Base-by-base conservation (phyloP, 768 basidiomycete genomes). In the Scleroderma citrinum region DNA sequence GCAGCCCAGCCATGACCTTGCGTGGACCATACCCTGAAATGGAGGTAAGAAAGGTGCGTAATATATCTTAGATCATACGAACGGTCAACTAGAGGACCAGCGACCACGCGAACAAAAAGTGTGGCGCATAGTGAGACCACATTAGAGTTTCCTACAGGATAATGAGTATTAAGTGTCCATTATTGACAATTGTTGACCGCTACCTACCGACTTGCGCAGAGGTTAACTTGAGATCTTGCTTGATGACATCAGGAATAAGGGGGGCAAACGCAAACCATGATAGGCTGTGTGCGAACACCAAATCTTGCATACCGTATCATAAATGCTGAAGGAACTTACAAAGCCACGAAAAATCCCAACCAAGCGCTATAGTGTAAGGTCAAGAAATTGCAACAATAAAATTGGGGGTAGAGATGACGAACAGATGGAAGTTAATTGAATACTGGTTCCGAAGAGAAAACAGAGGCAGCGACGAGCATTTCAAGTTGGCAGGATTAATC, bases 221-320 rank as follows among this genome's bases (percentile, higher is more conserved):
- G 4, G 76, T 75, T 20, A 83, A 65, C 2, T 72, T 62, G 49
- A 82, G 69, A 61, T 82, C 80, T 21, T 59, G 56, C 53, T 72
- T 74, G 63, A 83, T 81, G 26, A 71, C 76, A 8, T 77, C 75
- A 0, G 79, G 76, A 31, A 80, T 72, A 14, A 82, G 72, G 0
- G 81, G 80, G n/a, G 80, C 70, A 56, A 83, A 82, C 1, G 80
- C 79, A 49, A 82, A 81, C 81, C 80, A 76, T 1, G 69, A 68
- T 23, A 71, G 46, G 38, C 69, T 70, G 44, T 12, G 26, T 14
- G 36, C 21, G 31, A 14, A 21, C 20, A 36, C 24, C 20, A 34
- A 20, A 31, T 40, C 21, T 69, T 13, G 14, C 3, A 2, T 13
- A 20, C 6, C 2, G 8, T 13, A 24, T 24, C 16, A 41, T 14